phyloP scores from a whole-genome alignment of 352 stramenopile species.

The Phytophthora uliginosa region DNA sequence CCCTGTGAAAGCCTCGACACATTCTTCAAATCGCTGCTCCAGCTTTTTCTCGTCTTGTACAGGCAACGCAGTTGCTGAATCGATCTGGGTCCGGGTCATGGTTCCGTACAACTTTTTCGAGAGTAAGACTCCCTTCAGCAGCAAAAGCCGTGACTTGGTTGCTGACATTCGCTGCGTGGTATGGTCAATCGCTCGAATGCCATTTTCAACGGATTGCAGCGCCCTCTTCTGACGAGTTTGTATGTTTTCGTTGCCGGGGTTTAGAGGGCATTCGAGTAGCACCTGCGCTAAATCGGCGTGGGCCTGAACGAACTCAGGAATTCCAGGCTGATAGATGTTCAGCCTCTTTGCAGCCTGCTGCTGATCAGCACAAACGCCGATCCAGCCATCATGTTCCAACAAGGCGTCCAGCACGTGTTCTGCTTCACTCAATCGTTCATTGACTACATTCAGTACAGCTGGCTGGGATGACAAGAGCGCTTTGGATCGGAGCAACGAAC shows the following conservation, averaged over 20 bases:
- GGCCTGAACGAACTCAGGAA: conserved; percentile 63
- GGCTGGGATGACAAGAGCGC: conserved; percentile 24
- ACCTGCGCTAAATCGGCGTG: conserved; percentile 60
- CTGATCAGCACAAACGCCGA: conserved; percentile 37
- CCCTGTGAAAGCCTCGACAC: conserved; percentile 17
- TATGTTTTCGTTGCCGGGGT: conserved; percentile 28
- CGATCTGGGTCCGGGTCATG: background rate
- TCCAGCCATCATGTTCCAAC: conserved; percentile 70
- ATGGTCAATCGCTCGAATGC: conserved; percentile 52
- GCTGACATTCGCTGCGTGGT: conserved; percentile 48
- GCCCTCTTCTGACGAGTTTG: conserved; percentile 26
- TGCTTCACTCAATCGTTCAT: conserved; percentile 44
- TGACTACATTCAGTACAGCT: conserved; percentile 21
- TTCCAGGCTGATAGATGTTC: conserved; percentile 61
- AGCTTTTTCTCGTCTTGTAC: conserved; percentile 7
- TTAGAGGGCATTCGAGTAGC: conserved; percentile 53
- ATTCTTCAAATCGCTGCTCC: conserved; percentile 31
- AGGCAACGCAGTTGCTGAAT: background rate
- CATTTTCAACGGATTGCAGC: conserved; percentile 46
- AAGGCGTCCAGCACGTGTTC: conserved; percentile 53
- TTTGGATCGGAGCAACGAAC: conserved; percentile 49
- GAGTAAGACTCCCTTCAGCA: conserved; percentile 63
- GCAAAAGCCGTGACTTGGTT: conserved; percentile 57
- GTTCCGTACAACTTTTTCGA: conserved; percentile 45
- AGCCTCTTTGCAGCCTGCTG: conserved; percentile 46